phyloP scores from a whole-genome alignment of 2,329 filamentous ascomycete genomes.

The Dendryphion nanum region DNA sequence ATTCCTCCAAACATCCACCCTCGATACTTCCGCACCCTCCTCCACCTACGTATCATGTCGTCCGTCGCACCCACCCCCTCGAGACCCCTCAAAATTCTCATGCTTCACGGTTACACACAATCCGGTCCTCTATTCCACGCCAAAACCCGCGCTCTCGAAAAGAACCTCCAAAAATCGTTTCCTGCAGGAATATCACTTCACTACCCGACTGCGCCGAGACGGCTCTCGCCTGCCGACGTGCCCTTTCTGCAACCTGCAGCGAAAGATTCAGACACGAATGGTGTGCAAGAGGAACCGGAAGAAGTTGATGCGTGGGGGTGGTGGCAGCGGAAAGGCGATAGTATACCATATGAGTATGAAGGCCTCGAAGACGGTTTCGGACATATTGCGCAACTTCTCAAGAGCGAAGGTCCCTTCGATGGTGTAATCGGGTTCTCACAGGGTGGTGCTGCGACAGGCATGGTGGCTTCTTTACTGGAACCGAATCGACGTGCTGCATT shows the following conservation, averaged over 20 bases:
- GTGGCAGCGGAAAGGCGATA: conserved; percentile 70
- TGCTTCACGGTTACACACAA: conserved; percentile 78
- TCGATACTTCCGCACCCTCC: conserved; percentile 15
- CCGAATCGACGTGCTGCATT: conserved; percentile 49
- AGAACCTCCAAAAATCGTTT: conserved; percentile 74
- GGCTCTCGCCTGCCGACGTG: conserved; percentile 47
- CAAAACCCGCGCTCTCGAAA: conserved; percentile 85
- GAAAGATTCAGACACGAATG: conserved; percentile 20
- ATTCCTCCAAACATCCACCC: conserved; percentile 13
- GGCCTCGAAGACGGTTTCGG: conserved; percentile 68
- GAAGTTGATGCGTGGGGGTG: conserved; percentile 74
- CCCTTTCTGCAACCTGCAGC: conserved; percentile 47
- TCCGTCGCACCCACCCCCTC: conserved; percentile 24
- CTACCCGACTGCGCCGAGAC: conserved; percentile 48
- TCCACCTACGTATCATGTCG: conserved; percentile 29
- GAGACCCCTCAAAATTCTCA: conserved; percentile 46
- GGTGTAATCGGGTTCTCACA: conserved; percentile 38
- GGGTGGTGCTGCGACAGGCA: conserved; percentile 59
- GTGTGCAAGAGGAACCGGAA: conserved; percentile 47
- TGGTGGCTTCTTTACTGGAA: conserved; percentile 74
- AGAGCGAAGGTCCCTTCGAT: conserved; percentile 34
- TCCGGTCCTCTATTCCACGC: conserved; percentile 79
- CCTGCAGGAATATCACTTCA: conserved; percentile 50
- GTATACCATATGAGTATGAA: conserved; percentile 57
- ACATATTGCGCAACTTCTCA: conserved; percentile 51